These are phyloP conservation scores for Saccharomyces kudriavzevii DNA, from an alignment of 805 yeast genomes.

Conservation along the genomic window DNA sequence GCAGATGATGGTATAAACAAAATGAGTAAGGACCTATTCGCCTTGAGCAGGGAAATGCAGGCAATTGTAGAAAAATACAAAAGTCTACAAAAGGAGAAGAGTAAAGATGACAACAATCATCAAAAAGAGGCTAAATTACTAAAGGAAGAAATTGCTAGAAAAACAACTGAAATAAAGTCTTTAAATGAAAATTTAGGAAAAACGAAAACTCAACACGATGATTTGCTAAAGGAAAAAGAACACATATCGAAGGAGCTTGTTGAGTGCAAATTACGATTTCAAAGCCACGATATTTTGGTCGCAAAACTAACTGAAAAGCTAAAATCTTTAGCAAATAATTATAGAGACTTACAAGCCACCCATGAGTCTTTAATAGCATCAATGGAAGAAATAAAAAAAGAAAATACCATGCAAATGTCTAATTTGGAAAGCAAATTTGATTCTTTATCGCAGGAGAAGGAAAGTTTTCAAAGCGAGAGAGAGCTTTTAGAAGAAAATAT, in stretches of 20 bases:
- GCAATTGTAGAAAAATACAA: slow-evolving; percentile 39
- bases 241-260: slow-evolving; percentile 18
- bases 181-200: slow-evolving; percentile 8
- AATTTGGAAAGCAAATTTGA: slow-evolving; percentile 8
- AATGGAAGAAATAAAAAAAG: slow-evolving; percentile 6
- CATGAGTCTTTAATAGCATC: slow-evolving; percentile 15
- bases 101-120: slow-evolving; percentile 26
- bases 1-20: slow-evolving; percentile 86
- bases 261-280: slow-evolving; percentile 22
- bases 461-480: slow-evolving; percentile 5
- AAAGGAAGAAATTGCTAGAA: slow-evolving; percentile 16
- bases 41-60: slow-evolving; percentile 51
- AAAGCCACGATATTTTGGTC: slow-evolving; percentile 30
- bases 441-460: slow-evolving; percentile 5
- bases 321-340: slow-evolving; percentile 34
- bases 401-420: slow-evolving; percentile 9
- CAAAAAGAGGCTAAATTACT: slow-evolving; percentile 16
- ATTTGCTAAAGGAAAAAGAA: slow-evolving; percentile 19
- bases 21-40: slow-evolving; percentile 76
- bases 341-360: slow-evolving; percentile 22
- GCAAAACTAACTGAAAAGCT: slow-evolving; percentile 40
- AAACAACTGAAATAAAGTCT: slow-evolving; percentile 10
- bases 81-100: slow-evolving; percentile 37
- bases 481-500: background rate
- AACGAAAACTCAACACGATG: slow-evolving; percentile 2